These are phyloP conservation scores for Taxillus chinensis DNA, from an alignment of 164 flowering plant species.

Conservation along the genomic window DNA sequence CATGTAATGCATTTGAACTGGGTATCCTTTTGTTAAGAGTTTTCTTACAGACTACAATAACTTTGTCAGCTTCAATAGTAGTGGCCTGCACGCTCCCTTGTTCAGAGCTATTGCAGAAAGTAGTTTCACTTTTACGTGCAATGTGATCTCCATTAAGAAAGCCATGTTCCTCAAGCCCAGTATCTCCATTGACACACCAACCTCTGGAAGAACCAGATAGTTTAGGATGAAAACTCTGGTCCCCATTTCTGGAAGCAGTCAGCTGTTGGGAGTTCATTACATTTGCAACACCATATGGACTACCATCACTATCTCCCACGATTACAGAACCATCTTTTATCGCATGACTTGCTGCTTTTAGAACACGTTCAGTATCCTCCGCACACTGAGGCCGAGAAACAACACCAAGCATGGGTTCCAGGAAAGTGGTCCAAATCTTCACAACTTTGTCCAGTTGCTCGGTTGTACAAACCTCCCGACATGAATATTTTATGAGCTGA, in stretches of 20 bases:
- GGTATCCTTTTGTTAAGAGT: conserved; percentile 29
- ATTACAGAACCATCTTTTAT: conserved; percentile 26
- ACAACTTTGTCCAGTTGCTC: conserved; percentile 82
- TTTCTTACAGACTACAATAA: conserved; percentile 29
- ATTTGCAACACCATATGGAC: conserved; percentile 33
- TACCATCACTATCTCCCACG: conserved; percentile 41
- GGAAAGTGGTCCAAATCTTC: conserved; percentile 86
- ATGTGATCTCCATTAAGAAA: conserved; percentile 28
- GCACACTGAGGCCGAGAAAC: conserved; percentile 57
- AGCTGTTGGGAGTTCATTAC: conserved; percentile 25
- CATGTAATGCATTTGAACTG: conserved; percentile 27
- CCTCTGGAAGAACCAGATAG: conserved; percentile 29
- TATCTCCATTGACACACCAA: conserved; percentile 36
- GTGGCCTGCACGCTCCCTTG: conserved; percentile 25
- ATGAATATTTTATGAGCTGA: conserved; percentile 68
- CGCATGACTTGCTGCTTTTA: conserved; percentile 32
- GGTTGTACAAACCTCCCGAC: conserved; percentile 68
- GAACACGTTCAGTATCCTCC: conserved; percentile 70
- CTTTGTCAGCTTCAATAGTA: conserved; percentile 25
- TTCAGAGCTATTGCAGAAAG: conserved; percentile 18
- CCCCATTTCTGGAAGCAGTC: conserved; percentile 38
- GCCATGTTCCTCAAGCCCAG: conserved; percentile 30
- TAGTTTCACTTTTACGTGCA: conserved; percentile 25
- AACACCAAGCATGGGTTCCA: conserved; percentile 78
- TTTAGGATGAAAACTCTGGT: conserved; percentile 32